Evolutionary conservation across 139 green algal species (phyloP), one percentile per base, ranked within the genome.

Genomic region (Marvania coccoides): DNA sequence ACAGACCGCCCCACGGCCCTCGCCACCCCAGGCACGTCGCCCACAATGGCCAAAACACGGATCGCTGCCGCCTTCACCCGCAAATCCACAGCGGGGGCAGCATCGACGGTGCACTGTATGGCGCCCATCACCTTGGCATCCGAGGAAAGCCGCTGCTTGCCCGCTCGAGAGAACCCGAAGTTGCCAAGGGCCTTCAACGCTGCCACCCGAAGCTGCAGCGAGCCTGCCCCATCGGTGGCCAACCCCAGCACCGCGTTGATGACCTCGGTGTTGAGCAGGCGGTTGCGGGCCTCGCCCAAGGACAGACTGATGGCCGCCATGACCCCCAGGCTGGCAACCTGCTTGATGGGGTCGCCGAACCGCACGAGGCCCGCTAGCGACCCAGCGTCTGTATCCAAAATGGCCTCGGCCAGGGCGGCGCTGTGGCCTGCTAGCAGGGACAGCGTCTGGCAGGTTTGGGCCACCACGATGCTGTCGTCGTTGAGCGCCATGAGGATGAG

Each of bases 401-500:
- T 42, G 2, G 62, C 40, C 4, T 76, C 47, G 2, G 70, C 70
- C 39, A 72, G 61, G 6, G 10, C 2, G 36, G 61, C 38, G 54
- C 30, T 62, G 54, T 71, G 53, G 30, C 48, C 13, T 0, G 62
- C 70, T n/a, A 76, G 38, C 37, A 76, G 39, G 3, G 76, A 65
- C 23, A 87, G 67, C 28, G 70, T 74, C 45, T 69, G 72, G 55
- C 83, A 81, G 15, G 82, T 79, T 62, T 91, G 81, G 54, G 76
- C 56, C 33, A 87, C 85, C 30, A 96, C 90, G 15, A 91, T 63
- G 1, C 74, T 48, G 69, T 88, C 81, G 57, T 92, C 81, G 33
- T 67, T 83, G 12, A 96, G 78, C 2, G 85, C 76, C 81, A 96
- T 95, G 8, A 92, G 76, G 40, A 96, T 77, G 33, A 96, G 80